Evolutionary conservation across 768 basidiomycete genomes (phyloP), one percentile per base, ranked within the genome.

Genomic region (Infundibulicybe gibba): DNA sequence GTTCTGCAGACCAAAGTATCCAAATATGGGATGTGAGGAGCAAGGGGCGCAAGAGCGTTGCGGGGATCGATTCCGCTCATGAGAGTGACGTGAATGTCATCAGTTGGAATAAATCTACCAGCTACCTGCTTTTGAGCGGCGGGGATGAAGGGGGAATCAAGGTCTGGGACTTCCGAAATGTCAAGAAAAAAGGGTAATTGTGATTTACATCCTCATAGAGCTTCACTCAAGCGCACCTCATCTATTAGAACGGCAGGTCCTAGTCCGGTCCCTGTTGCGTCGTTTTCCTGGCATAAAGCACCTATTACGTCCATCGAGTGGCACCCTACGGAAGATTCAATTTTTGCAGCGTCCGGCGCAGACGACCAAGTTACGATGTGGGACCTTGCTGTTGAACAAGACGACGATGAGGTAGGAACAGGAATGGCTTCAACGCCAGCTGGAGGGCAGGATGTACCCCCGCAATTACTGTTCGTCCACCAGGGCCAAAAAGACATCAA

Each of bases 81-180:
- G 81, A 86, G 16, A 84, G 83, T 61, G 97, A 99, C 54, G 94
- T 98, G 42, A 99, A 99, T 64, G 97, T 99, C n/a, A 94, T 99
- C 62, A 93, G 89, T 64, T 99, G 97, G 97, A 98, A 97, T 68
- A 82, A 72, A 59, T 70, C 69, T 13, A 83, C 91, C 3, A 74
- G 77, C 39, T 95, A 97, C 66, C 66, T 99, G 47, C 76, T 98
- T 33, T 72, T 95, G 17, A 94, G 91, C 55, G 97, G 97, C 30
- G 97, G 95, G 0, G 97, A 98, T 57, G 97, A 98, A 55, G 94
- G 95, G 12, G 87, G 78, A n/a, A 80, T 98, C 67, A 98, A 95
- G 61, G 87, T 90, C 1, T 99, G 97, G 97, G 97, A 99, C 68
- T 67, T 99, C 51, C 79, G 97, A 51, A 93, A 85, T 62, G 81